Evolutionary conservation across 106 monocot genomes (phyloP).

Genomic region (Cymbidium sinense): DNA sequence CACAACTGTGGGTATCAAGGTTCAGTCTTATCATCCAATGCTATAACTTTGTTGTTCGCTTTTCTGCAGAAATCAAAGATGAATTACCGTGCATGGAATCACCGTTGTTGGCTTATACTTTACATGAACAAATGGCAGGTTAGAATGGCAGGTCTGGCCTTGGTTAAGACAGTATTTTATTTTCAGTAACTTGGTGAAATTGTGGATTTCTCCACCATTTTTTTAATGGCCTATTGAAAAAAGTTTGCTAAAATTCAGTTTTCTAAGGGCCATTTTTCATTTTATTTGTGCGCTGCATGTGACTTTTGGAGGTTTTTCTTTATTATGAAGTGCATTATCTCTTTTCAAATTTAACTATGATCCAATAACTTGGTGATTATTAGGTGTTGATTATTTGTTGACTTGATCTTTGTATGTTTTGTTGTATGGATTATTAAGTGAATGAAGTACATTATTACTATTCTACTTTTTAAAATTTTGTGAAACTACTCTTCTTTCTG

Average conservation of each 20-base stretch:
- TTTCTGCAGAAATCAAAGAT: conserved; percentile 67
- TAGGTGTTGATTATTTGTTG: neutral
- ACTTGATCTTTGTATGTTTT: neutral
- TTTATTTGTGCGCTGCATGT: neutral
- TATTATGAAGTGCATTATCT: neutral
- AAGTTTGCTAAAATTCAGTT: neutral
- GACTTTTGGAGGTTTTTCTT: neutral
- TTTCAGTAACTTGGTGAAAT: neutral
- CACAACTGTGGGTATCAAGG: neutral
- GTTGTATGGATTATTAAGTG: neutral
- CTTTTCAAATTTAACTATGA: neutral
- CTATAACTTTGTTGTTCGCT: neutral
- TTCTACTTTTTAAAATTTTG: neutral
- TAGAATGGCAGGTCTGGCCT: conserved; percentile 4
- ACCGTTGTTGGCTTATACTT: conserved; percentile 58
- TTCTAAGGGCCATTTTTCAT: neutral
- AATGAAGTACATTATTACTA: neutral
- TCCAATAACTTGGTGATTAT: neutral
- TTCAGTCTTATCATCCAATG: neutral
- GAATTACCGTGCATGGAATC: conserved; percentile 89
- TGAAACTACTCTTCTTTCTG: neutral
- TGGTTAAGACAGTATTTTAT: neutral
- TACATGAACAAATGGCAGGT: conserved; percentile 69
- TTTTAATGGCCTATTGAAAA: neutral
- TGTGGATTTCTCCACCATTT: neutral